Evolutionary conservation across 495 filamentous ascomycete species (phyloP), one percentile per base, ranked within the genome.

Genomic region (Aspergillus indologenus): DNA sequence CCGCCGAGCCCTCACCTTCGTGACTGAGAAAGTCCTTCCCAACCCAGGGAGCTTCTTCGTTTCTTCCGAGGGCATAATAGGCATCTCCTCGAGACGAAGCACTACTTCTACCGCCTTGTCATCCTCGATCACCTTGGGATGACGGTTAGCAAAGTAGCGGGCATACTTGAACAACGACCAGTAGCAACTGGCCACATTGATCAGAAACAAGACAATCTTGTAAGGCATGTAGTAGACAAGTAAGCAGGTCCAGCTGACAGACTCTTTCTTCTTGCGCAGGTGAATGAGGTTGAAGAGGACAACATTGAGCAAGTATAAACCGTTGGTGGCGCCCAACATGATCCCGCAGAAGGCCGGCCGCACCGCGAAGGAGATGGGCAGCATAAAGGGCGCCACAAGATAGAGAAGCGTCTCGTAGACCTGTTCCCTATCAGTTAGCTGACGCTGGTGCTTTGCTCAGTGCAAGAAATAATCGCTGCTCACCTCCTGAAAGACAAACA

Each of bases 401-500:
- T 77, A 79, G 21, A 80, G 66, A 0, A 81, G 55, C 4, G 78
- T 78, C 58, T 81, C 79, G 59, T 81, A 81, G 12, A 80, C 75
- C 69, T n/a, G n/a, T 71, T 5, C 24, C 26, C n/a, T 1, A 50
- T 24, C 6, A 20, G 47, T 23, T 24, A 26, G 47, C 8, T 29
- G 9, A 26, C 14, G 0, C 15, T 49, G 12, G 3, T n/a, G n/a
- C 11, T 14, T 23, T 17, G 47, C 19, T 29, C 3, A 29, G 26
- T 29, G 26, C 26, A 29, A 29, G 26, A 3, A 29, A 9, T 3
- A 29, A 3, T 29, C 26, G 26, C n/a, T n/a, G 26, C 66, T 51
- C 55, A 71, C 69, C 60, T 87, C 83, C 71, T 91, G 87, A 5
- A 88, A 87, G 24, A 84, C 82, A 67, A 88, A 88, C 53, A 91